These are phyloP conservation scores for Domatiomyces globalis DNA, from an alignment of 2,329 filamentous ascomycete species.

Conservation along the genomic window DNA sequence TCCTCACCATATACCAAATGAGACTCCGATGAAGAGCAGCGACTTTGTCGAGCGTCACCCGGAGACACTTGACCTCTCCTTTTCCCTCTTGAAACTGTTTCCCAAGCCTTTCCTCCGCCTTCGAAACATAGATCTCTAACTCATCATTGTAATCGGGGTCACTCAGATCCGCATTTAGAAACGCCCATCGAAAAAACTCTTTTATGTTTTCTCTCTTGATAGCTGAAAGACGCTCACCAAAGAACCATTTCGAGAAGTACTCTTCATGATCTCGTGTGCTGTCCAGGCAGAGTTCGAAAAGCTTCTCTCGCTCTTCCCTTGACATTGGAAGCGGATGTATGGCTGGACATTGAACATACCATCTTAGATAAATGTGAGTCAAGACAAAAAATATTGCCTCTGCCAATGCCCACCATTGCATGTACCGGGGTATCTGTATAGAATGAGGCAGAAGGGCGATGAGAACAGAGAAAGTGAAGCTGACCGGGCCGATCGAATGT, in stretches of 20 bases:
- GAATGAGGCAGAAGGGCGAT: constrained; percentile 1
- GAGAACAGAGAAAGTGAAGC: constrained; percentile 2
- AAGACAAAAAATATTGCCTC: constrained; percentile 43
- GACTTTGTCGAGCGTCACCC: constrained; percentile 53
- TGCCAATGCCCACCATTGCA: constrained; percentile 5
- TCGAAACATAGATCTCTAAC: constrained; percentile 41
- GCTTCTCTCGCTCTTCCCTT: constrained; percentile 34
- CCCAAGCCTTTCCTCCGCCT: constrained; percentile 41
- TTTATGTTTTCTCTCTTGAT: constrained; percentile 54
- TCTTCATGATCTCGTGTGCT: constrained; percentile 41
- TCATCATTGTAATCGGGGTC: constrained; percentile 35
- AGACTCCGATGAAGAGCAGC: constrained; percentile 47
- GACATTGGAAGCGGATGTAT: constrained; percentile 35
- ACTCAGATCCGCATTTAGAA: constrained; percentile 36
- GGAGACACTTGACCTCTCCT: constrained; percentile 42
- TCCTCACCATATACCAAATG: constrained; percentile 47
- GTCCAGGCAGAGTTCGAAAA: constrained; percentile 44
- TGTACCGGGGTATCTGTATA: not conserved
- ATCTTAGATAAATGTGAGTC: constrained; percentile 39
- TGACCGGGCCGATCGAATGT: constrained; percentile 7
- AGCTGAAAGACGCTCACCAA: constrained; percentile 42
- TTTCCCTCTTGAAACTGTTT: constrained; percentile 39
- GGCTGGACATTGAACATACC: constrained; percentile 38
- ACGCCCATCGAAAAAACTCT: constrained; percentile 55
- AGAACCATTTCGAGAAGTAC: constrained; percentile 53